These are phyloP conservation scores for Allium fistulosum DNA, from an alignment of 106 monocot species.

Conservation along the genomic window DNA sequence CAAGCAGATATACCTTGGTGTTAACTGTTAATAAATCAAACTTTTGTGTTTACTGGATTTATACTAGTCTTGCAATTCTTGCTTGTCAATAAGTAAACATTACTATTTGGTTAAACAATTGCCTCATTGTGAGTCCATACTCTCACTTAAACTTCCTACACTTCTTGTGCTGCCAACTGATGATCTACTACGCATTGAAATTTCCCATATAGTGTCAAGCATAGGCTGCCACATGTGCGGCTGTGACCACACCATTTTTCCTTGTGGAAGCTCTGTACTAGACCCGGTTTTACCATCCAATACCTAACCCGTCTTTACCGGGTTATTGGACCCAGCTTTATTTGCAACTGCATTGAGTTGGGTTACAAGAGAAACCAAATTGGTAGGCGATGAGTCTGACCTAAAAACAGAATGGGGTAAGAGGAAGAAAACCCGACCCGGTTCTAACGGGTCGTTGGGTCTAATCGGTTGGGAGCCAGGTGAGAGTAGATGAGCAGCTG, in stretches of 20 bases:
- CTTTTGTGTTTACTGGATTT: too few relatives aligned
- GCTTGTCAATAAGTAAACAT: too few relatives aligned
- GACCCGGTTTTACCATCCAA: neutral
- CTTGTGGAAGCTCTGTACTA: neutral
- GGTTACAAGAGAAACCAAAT: conserved; percentile 35
- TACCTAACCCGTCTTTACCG: neutral
- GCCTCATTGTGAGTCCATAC: too few relatives aligned
- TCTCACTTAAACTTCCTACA: neutral
- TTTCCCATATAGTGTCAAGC: conserved; percentile 69
- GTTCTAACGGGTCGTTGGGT: conserved; percentile 34
- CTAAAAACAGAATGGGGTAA: conserved; percentile 50
- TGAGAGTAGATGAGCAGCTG: conserved; percentile 41
- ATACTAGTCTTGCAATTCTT: too few relatives aligned
- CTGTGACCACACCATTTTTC: neutral
- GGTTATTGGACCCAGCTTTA: conserved; percentile 7
- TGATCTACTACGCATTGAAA: conserved; percentile 28
- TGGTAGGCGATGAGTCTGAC: conserved; percentile 43
- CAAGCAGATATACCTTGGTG: too few relatives aligned
- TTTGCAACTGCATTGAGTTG: conserved; percentile 45
- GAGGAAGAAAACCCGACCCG: conserved; percentile 67
- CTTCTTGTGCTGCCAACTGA: conserved; percentile 3
- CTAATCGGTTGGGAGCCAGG: conserved; percentile 20
- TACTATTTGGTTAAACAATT: too few relatives aligned
- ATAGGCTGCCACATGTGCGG: conserved; percentile 50
- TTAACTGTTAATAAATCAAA: too few relatives aligned